Base-by-base conservation (phyloP, 768 basidiomycete species). In the Megacollybia marginata region DNA sequence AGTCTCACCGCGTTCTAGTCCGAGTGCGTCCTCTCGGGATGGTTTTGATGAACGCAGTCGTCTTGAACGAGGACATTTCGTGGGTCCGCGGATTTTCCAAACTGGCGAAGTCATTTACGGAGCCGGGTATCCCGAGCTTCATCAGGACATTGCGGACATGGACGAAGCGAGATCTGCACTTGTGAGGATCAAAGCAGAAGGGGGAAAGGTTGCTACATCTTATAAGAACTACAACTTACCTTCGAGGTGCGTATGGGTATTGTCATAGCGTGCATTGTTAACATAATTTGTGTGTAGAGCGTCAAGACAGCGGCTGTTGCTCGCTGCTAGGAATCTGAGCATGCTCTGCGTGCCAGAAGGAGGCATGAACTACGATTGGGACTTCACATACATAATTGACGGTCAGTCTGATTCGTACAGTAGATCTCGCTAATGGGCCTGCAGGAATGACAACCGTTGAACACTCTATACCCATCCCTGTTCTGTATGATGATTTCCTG, bases 301-400 rank as follows among this genome's bases (percentile, higher is more conserved):
- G 28, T 82, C 85, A 13, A 71, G 85, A 12, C 85, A 87, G 58
- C 69, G 85, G 32, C 64, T 88, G 45, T 64, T 88, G 19, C 67
- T 75, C 11, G 79, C 78, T 34, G 83, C 83, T 10, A 70, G 72
- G 33, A 75, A 83, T 52, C 58, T 86, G 40, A 74, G 73, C 33
- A 83, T 88, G 84, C 69, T 83, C 11, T 85, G 83, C 51, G 78
- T 87, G 5, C 85, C 85, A 0, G 85, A 88, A 63, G 85, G 85
- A 35, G 86, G 86, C 9, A 85, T 86, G 85, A 85, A 84, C 58
- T 79, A 72, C 28, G 85, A 88, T 56, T 88, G 86, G 86, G 85
- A 88, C 56, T 62, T 80, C 55, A 85, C 86, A 0, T 88, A 87
- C 55, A 85, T 88, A 49, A 65, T 85, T n/a, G 86, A 88, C 57